phyloP scores from a whole-genome alignment of 2,329 filamentous ascomycete species.

The Trichothecium sympodiale region DNA sequence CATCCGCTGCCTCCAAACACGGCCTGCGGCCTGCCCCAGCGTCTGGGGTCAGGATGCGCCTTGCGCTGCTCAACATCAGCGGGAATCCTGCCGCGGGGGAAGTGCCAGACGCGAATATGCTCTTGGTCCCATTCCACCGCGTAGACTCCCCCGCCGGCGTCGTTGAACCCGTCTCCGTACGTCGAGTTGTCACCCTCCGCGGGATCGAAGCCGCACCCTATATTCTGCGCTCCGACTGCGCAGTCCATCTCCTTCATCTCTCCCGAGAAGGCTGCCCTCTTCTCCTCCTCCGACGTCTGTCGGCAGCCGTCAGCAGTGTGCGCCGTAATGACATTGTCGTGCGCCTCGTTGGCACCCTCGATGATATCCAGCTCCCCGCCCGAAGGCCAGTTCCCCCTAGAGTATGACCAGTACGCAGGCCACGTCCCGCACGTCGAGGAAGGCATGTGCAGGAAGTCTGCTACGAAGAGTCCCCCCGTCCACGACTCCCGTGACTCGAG shows the following conservation, averaged over 20 bases:
- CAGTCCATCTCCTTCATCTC: conserved; percentile 20
- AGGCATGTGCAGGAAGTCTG: conserved; percentile 66
- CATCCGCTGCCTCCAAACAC: conserved; percentile 56
- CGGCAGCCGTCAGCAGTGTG: conserved; percentile 37
- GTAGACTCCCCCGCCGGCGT: conserved; percentile 54
- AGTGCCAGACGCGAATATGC: conserved; percentile 68
- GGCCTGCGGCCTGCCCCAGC: conserved; percentile 60
- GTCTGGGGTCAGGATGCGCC: conserved; percentile 52
- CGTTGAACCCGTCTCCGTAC: conserved; percentile 58
- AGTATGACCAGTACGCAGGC: conserved; percentile 50
- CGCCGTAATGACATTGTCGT: conserved; percentile 49
- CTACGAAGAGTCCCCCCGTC: conserved; percentile 56
- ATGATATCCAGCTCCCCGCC: conserved; percentile 61
- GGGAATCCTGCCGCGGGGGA: conserved; percentile 54
- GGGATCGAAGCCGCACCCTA: conserved; percentile 34
- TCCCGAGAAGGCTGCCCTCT: conserved; percentile 14
- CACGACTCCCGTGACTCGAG: conserved; percentile 54
- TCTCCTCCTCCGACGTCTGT: no score
- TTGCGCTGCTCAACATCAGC: conserved; percentile 54
- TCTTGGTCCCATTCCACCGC: conserved; percentile 59
- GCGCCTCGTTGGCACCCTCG: conserved; percentile 55
- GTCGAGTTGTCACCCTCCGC: conserved; percentile 28
- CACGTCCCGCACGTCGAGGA: conserved; percentile 58
- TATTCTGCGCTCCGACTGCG: conserved; percentile 22
- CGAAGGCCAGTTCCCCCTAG: conserved; percentile 43